Conservation (phyloP, 345 rosid species). For the Moringa oleifera region DNA sequence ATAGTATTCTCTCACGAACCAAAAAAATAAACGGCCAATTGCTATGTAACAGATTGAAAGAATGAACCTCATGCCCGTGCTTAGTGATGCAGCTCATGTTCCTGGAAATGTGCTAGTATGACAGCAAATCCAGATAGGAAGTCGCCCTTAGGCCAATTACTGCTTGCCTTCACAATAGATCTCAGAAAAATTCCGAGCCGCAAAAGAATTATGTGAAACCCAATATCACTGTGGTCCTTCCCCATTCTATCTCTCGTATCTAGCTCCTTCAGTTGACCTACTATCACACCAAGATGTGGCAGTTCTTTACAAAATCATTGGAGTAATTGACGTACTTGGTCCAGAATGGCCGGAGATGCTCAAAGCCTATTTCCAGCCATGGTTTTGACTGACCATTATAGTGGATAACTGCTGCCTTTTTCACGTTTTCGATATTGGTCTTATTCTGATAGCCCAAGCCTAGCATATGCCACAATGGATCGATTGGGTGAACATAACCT, state of each 20-base stretch:
- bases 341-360: slow-evolving; percentile 98
- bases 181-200: slow-evolving; percentile 18
- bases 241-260: slow-evolving; percentile 26
- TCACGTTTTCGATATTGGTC: slow-evolving; percentile 55
- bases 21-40: slow-evolving; percentile 29
- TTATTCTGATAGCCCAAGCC: slow-evolving; percentile 92
- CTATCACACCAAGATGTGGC: slow-evolving; percentile 89
- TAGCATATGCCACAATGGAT: slow-evolving; percentile 96
- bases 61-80: slow-evolving; percentile 34
- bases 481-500: slow-evolving; percentile 76
- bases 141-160: slow-evolving; percentile 14
- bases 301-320: slow-evolving; percentile 81
- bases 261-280: slow-evolving; percentile 24
- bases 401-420: slow-evolving; percentile 87
- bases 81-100: slow-evolving; percentile 21
- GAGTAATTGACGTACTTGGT: slow-evolving; percentile 85
- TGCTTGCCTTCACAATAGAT: slow-evolving; percentile 22
- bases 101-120: slow-evolving; percentile 15
- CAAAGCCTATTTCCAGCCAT: slow-evolving; percentile 93
- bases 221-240: slow-evolving; percentile 21
- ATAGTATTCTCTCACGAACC: slow-evolving; percentile 28
- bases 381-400: slow-evolving; percentile 98
- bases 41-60: slow-evolving; percentile 46
- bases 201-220: slow-evolving; percentile 16
- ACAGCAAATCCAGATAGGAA: slow-evolving; percentile 19